phyloP scores from a whole-genome alignment of 1,139 yeast genomes.

The Oligophagozyma castellii region DNA sequence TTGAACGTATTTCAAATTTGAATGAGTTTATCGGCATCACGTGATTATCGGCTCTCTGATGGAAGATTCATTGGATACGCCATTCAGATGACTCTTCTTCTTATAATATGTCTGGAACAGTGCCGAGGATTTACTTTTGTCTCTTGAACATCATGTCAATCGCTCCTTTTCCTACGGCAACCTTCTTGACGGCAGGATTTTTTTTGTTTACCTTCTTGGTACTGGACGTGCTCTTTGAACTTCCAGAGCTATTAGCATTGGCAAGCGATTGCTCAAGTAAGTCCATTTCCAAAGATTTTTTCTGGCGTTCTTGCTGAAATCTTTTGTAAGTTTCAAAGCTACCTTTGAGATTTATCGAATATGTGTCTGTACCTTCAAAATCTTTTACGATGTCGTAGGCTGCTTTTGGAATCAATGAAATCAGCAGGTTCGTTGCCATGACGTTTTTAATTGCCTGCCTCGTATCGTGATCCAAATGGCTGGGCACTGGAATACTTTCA shows the following conservation, averaged over 20 bases:
- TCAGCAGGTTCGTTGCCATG: constrained; percentile 16
- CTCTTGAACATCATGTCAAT: constrained; percentile 45
- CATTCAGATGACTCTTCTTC: too few species aligned
- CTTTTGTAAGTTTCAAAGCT: constrained; percentile 7
- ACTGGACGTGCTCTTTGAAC: too few species aligned
- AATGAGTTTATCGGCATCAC: too few species aligned
- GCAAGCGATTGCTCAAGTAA: constrained; percentile 16
- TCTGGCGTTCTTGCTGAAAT: constrained; percentile 9
- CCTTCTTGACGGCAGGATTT: constrained; percentile 18
- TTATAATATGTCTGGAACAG: neutral
- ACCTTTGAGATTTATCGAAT: constrained; percentile 6
- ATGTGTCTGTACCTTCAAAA: constrained; percentile 1
- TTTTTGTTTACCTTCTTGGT: constrained; percentile 8
- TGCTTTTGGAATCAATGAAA: constrained; percentile 17
- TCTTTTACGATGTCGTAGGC: constrained; percentile 10
- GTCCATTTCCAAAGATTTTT: constrained; percentile 13
- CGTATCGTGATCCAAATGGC: constrained; percentile 12
- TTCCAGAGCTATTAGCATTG: constrained; percentile 7
- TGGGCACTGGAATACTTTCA: constrained; percentile 13
- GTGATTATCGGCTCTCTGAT: too few species aligned
- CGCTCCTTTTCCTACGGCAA: constrained; percentile 48
- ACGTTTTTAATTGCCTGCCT: constrained; percentile 8
- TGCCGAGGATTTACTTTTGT: constrained; percentile 2
- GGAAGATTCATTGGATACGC: too few species aligned
- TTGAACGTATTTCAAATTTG: too few species aligned